Evolutionary conservation across 1,284 basidiomycete species (phyloP), one percentile per base, ranked within the genome.

Genomic region (Fistulina hepatica): DNA sequence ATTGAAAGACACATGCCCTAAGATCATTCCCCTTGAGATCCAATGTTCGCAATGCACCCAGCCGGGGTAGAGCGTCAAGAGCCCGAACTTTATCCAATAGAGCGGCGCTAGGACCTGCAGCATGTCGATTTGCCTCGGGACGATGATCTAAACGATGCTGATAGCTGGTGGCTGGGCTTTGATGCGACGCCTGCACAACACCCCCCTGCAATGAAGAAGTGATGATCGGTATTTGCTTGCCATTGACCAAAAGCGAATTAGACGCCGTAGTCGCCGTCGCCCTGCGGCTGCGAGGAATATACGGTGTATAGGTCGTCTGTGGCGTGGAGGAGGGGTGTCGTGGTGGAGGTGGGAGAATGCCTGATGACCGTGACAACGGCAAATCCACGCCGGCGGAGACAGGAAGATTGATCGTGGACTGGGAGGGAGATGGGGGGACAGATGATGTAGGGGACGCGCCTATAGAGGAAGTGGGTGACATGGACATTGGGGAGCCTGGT

Each of bases 11-110:
- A 66, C 83, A 55, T 46, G 88, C 89, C 48, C 81, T 66, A 24
- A 97, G 71, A 57, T 97, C 92, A 58, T 97, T 97, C 8, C 84
- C 81, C 57, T 81, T 81, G 44, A 98, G 61, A 65, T 97, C 94
- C 42, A 97, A 64, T 19, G 91, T 97, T 52, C 84, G 67, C 40
- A 98, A 59, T 11, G 78, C 78, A 3, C 93, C 93, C 9, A 95
- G 61, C 30, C 89, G 65, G 19, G 93, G 89, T 40, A 95, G 60
- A 15, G 77, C 74, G 49, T 93, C 90, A 52, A 94, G 58, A 12
- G 86, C 86, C 25, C 86, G 66, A 1, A 88, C 82, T 58, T 81
- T 84, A 49, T 83, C 81, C 45, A 86, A 53, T 39, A 86, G 54
- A 9, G 84, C 83, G 4, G 73, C 71, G 58, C 83, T 80, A 34